Conservation (phyloP, 2,329 filamentous ascomycete genomes). For the Fusarium liriodendri region DNA sequence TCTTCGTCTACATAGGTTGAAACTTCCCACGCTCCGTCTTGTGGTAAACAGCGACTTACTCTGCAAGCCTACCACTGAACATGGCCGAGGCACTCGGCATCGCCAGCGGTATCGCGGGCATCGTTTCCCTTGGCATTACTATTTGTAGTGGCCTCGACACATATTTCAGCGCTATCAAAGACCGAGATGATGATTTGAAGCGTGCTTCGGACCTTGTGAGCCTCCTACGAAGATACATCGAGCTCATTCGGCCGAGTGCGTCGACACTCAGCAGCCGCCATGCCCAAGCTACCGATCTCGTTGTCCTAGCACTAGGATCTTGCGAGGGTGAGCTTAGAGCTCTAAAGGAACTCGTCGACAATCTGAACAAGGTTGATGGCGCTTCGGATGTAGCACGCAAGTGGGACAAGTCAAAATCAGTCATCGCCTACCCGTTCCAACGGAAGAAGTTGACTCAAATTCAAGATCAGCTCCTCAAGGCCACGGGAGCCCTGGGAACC, state of each 20-base stretch:
- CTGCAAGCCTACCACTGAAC: no score
- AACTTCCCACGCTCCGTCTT: neutral
- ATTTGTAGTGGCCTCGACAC: neutral
- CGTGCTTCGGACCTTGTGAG: accelerated
- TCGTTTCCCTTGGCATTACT: neutral
- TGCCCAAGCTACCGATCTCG: neutral
- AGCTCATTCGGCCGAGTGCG: neutral
- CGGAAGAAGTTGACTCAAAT: neutral
- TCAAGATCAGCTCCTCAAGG: neutral
- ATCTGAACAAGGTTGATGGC: neutral
- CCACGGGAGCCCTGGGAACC: neutral
- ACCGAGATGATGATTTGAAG: neutral
- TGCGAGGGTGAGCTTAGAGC: neutral
- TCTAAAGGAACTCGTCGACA: accelerated
- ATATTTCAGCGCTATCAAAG: neutral
- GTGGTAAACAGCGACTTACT: no score
- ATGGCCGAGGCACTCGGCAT: neutral
- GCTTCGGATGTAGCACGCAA: neutral
- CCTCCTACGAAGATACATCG: neutral
- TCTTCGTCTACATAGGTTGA: neutral
- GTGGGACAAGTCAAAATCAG: neutral
- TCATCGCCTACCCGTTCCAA: neutral
- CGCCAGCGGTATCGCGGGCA: constrained; percentile 5
- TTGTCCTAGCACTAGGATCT: accelerated
- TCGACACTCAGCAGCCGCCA: accelerated